Conservation (phyloP, 768 basidiomycete species). For the Boletus speciosus region DNA sequence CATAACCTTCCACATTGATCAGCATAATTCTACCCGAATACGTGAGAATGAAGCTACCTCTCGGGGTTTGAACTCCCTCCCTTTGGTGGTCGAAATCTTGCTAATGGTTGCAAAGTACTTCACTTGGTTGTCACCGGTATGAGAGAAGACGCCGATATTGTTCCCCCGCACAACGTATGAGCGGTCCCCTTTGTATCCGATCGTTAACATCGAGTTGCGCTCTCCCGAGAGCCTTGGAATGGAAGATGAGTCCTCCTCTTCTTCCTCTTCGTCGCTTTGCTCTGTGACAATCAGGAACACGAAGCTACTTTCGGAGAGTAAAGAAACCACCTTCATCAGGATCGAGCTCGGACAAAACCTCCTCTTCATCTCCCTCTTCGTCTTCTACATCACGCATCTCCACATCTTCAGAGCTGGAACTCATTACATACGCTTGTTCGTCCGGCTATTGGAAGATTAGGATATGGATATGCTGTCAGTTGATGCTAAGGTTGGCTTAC, state of each 20-base stretch:
- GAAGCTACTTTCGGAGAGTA: background rate
- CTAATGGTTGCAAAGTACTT: conserved; percentile 87
- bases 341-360: conserved; percentile 66
- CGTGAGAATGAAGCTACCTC: conserved; percentile 51
- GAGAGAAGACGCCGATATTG: conserved; percentile 88
- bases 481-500: conserved; percentile 34
- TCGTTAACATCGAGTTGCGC: conserved; percentile 83
- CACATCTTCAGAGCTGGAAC: conserved; percentile 74
- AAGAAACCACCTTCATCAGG: conserved; percentile 51
- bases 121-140: conserved; percentile 63
- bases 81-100: conserved; percentile 74
- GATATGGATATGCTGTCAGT: background rate
- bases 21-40: background rate
- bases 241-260: conserved; percentile 35
- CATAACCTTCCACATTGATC: conserved; percentile 66
- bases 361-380: conserved; percentile 78
- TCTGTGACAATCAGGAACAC: conserved; percentile 39
- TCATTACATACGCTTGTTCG: conserved; percentile 83
- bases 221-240: conserved; percentile 49
- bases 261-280: conserved; percentile 37
- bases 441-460: conserved; percentile 48
- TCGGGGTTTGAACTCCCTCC: conserved; percentile 79
- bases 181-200: conserved; percentile 93
- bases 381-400: conserved; percentile 81
- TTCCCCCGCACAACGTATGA: conserved; percentile 91